Base-by-base conservation (phyloP, 306 rosid species). In the Begonia peltatifolia region DNA sequence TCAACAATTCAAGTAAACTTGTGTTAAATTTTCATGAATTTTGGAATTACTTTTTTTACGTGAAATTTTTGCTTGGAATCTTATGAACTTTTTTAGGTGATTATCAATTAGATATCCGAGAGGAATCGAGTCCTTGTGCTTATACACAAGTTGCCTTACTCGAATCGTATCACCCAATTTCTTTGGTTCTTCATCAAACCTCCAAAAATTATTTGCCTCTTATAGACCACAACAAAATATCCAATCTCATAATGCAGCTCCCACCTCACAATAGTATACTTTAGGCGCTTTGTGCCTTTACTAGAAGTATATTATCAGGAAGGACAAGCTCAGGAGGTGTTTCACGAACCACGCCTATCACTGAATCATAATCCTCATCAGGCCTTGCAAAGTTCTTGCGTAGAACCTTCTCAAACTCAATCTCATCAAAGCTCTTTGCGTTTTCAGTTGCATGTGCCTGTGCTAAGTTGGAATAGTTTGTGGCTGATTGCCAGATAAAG, bases 391-490 rank as follows among this genome's bases (percentile, higher is more conserved):
- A 75, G 73, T 90, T 90, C 87, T 78, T 90, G 54, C 68, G 47
- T 23, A 90, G 75, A 47, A 78, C 81, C 71, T 90, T 90, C 58
- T 80, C 76, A 56, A 90, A 83, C 67, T 85, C 95, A 13, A 76
- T 63, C 56, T 71, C 79, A 14, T 85, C 95, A 20, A 90, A 76
- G 59, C 56, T 44, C 73, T 85, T 85, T 15, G 87, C 85, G 63
- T 90, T 80, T 69, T 89, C 95, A 30, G 79, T 85, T 64, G 94
- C 95, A 79, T 90, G 95, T 63, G 74, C 97, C 67, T 80, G 80
- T 55, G 95, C 95, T 80, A 85, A 73, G 73, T 60, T 83, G 79
- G 94, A 52, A 66, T 90, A 90, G 42, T 90, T 86, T 50, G 75
- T 8, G 64, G 95, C 95, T 1, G 92, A 90, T 62, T 90, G 94